A percentile compares a stretch with the other conserved stretches of the same genome.
Conservation (phyloP, 306 rosid genomes). For the Quercus parvula region DNA sequence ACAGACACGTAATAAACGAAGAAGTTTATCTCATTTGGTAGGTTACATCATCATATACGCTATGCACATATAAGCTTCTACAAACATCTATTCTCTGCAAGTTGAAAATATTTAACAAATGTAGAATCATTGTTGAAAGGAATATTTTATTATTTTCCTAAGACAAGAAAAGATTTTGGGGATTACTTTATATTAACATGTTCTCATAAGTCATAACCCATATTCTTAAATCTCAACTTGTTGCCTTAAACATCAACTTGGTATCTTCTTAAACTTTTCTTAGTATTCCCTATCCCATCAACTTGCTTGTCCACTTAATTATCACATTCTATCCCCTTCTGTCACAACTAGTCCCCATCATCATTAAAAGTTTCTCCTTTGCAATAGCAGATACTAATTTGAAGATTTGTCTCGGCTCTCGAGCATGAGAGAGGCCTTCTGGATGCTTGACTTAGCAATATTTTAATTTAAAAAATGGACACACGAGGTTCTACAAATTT, state of each 20-base stretch:
- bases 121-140: too few species aligned
- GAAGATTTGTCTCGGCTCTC: neutral
- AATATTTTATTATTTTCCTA: neutral
- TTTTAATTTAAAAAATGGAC: too few species aligned
- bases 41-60: too few species aligned
- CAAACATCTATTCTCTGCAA: too few species aligned
- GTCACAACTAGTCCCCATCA: neutral
- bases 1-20: too few species aligned
- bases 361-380: too few species aligned
- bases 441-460: too few species aligned
- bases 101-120: too few species aligned
- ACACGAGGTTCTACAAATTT: too few species aligned
- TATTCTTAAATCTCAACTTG: neutral
- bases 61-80: too few species aligned
- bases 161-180: neutral
- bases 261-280: neutral
- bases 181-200: neutral
- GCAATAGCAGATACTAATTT: neutral
- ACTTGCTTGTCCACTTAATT: constrained; percentile 19
- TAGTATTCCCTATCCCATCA: neutral
- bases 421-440: neutral
- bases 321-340: neutral
- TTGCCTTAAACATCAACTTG: neutral
- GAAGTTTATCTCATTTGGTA: too few species aligned
- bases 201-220: neutral